phyloP scores from a whole-genome alignment of 805 yeast genomes.

The Candida nonsorbophila region DNA sequence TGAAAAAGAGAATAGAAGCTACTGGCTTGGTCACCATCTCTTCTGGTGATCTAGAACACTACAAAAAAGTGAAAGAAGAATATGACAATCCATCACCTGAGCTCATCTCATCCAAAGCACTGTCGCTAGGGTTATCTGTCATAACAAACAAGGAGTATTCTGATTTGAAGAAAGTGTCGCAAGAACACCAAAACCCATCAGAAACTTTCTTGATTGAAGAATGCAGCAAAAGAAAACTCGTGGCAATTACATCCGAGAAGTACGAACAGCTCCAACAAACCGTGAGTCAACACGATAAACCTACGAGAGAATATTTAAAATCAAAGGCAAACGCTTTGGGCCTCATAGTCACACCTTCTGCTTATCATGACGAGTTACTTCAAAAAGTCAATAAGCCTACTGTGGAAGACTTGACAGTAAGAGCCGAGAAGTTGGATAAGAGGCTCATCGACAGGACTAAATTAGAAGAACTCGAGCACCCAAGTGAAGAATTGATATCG shows the following conservation, averaged over 20 bases:
- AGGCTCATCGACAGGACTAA: too few relatives aligned
- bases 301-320: slow-evolving; percentile 25
- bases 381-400: slow-evolving; percentile 19
- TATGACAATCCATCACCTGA: slow-evolving; percentile 17
- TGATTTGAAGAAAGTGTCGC: slow-evolving; percentile 1
- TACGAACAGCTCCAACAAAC: slow-evolving; percentile 10
- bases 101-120: slow-evolving; percentile 17
- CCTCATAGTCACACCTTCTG: slow-evolving; percentile 21
- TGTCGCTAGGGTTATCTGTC: slow-evolving; percentile 12
- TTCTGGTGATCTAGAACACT: slow-evolving; percentile 10
- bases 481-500: slow-evolving; percentile 6
- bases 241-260: slow-evolving; percentile 9
- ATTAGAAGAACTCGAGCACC: slow-evolving; percentile 3
- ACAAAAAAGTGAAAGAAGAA: slow-evolving; percentile 9
- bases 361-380: slow-evolving; percentile 24
- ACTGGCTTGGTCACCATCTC: slow-evolving; percentile 32
- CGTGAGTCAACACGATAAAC: slow-evolving; percentile 24
- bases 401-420: slow-evolving; percentile 15
- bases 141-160: slow-evolving; percentile 13
- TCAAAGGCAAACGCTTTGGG: slow-evolving; percentile 31
- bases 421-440: slow-evolving; percentile 12
- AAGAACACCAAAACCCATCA: slow-evolving; percentile 17
- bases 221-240: slow-evolving; percentile 11
- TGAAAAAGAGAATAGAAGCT: slow-evolving; percentile 22
- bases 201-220: slow-evolving; percentile 21